These are phyloP conservation scores for Raddia distichophylla DNA, from an alignment of 176 grass and related monocot species.

Conservation along the genomic window DNA sequence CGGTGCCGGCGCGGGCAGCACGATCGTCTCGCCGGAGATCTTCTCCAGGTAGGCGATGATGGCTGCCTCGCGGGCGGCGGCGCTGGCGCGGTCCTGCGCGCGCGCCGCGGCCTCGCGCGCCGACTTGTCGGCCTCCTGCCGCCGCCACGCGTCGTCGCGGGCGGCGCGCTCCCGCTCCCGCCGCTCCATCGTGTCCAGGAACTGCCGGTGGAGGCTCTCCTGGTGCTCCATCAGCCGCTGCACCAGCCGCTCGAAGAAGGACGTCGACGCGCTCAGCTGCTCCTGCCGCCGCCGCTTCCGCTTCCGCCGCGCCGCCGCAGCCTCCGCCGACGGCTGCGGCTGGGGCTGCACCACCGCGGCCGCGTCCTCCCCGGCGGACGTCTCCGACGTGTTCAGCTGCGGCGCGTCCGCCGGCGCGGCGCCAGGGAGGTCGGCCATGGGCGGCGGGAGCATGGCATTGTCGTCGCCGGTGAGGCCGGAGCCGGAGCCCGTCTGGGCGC, in stretches of 20 bases:
- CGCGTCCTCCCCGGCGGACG: constrained; percentile 78
- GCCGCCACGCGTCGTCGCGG: constrained; percentile 83
- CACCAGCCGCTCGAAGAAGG: constrained; percentile 89
- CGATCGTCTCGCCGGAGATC: constrained; percentile 69
- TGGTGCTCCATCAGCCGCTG: constrained; percentile 94
- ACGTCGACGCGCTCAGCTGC: constrained; percentile 71
- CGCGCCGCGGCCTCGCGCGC: constrained; percentile 65
- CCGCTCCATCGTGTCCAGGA: constrained; percentile 89
- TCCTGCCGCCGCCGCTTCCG: constrained; percentile 72
- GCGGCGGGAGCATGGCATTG: constrained; percentile 53
- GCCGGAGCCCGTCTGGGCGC: constrained; percentile 76
- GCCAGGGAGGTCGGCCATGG: constrained; percentile 42
- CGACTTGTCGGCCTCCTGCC: constrained; percentile 79
- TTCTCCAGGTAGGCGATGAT: constrained; percentile 88
- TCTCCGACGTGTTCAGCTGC: constrained; percentile 54
- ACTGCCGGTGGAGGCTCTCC: constrained; percentile 88
- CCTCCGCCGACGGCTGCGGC: constrained; percentile 7
- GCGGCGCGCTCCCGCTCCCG: constrained; percentile 72
- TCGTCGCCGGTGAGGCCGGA: constrained; percentile 88
- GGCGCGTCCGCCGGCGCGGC: background rate
- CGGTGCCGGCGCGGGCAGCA: constrained; percentile 41
- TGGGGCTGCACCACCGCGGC: constrained; percentile 47
- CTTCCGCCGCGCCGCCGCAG: constrained; percentile 49
- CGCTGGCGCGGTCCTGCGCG: constrained; percentile 62
- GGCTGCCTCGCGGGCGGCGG: constrained; percentile 73